Base-by-base conservation (phyloP, 163 green algal genomes). In the Scenedesmus sp. region DNA sequence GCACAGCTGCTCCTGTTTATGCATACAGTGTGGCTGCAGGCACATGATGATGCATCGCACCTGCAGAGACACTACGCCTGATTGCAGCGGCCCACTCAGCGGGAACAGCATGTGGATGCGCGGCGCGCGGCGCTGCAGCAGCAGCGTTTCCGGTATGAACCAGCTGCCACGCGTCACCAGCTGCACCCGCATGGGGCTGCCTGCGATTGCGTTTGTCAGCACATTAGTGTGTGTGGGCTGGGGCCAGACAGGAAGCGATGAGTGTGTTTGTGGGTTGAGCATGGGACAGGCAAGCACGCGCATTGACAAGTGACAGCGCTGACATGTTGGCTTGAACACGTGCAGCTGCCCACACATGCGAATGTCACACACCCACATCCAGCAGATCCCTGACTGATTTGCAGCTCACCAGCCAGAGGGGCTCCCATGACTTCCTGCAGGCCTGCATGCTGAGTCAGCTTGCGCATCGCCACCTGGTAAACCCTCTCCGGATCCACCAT, bases 391-490 rank as follows among this genome's bases (percentile, higher is more conserved):
- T 34, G 18, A n/a, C 9, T 77, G 67, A 12, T 56, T 15, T 52
- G 9, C 34, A 46, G 34, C 83, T 15, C 70, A 93, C 90, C 90
- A 60, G 90, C 90, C 7, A 93, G 13, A 16, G 90, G 90, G 18
- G 73, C 64, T 9, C 90, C 90, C 90, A 93, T 93, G 13, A 93
- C 90, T 23, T 93, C 90, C 57, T 83, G 70, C 26, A 93, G 46
- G 15, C 90, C 90, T 3, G 90, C 82, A 86, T 93, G 82, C 15
- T 57, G 9, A 56, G 46, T 86, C 20, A 93, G 74, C 83, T 93
- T 93, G 16, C 84, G 70, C 84, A 93, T 89, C 4, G 90, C 70
- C 13, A 93, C 56, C 59, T 67, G 52, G 20, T 83, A 90, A n/a
- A 90, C 66, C 46, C 85, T 67, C 59, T 93, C 90, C 10, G 90